Base-by-base conservation (phyloP, 2,329 filamentous ascomycete genomes). In the Claviceps purpurea region DNA sequence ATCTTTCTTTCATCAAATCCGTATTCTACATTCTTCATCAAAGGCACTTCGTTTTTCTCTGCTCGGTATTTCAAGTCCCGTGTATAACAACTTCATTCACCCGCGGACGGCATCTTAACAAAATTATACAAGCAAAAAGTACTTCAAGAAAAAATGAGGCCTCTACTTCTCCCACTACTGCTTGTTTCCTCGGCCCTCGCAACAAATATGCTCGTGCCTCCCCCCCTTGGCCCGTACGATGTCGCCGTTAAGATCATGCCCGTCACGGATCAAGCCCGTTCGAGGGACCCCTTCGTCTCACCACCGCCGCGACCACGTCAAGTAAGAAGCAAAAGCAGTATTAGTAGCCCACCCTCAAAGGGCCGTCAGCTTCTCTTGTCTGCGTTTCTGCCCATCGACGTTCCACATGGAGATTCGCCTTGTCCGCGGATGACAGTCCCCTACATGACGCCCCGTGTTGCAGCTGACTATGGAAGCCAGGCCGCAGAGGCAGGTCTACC, bases 381-480 rank as follows among this genome's bases (percentile, higher is more conserved):
- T 0, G 52, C 65, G 3, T 69, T 65, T 45, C 56, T 65, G 18
- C 67, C 67, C 0, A 52, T 68, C 4, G 56, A 63, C 4, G 26
- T 53, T 2, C 18, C n/a, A 37, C n/a, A 34, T 20, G 44, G 26
- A n/a, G 10, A 11, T 4, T 37, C 26, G 30, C 55, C 56, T 1
- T 68, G 65, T 40, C 51, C 50, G 1, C 46, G 30, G 3, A 24
- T 55, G 14, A 53, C 20, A 0, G 52, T 61, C 0, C 56, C 65
- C 1, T 69, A 69, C 56, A 68, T 69, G 67, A 61, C 66, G 0
- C 63, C 65, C 0, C 54, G 55, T 0, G 63, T 67, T 0, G 65
- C 67, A 0, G 55, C 58, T 3, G 55, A 48, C 0, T 68, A 69
- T 26, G 65, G 64, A 1, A 37, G 54, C 3, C 54, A 59, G 20